phyloP scores from a whole-genome alignment of 2,329 filamentous ascomycete genomes.

The Metarhizium album region DNA sequence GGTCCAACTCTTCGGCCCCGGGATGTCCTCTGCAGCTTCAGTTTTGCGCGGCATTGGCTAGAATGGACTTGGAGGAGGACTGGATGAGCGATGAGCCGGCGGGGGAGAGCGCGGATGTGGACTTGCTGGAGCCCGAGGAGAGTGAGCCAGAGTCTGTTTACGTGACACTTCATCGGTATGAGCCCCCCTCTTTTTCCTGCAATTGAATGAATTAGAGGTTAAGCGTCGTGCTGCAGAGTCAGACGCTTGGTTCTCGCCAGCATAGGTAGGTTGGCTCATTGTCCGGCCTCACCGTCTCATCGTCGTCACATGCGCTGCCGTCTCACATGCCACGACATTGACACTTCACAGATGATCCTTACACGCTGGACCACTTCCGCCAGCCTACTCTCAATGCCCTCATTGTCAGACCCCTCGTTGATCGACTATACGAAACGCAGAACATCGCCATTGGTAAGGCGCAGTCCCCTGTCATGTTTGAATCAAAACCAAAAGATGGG shows the following conservation, averaged over 20 bases:
- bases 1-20: neutral
- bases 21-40: neutral
- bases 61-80: constrained; percentile 3
- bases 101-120: neutral
- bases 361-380: constrained; percentile 49
- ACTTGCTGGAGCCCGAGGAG: neutral
- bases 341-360: constrained; percentile 27
- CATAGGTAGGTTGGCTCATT: constrained; percentile 10
- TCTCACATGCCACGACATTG: neutral
- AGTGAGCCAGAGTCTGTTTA: constrained; percentile 3
- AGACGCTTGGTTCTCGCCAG: constrained; percentile 10
- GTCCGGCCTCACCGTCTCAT: neutral
- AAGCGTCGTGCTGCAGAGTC: neutral
- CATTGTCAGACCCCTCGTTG: constrained; percentile 57
- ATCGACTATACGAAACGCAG: constrained; percentile 52
- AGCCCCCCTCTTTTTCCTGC: neutral
- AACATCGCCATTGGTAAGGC: constrained; percentile 49
- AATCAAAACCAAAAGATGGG: too few relatives aligned
- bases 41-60: neutral
- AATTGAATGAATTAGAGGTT: neutral
- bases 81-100: constrained; percentile 3
- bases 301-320: neutral
- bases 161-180: constrained; percentile 8
- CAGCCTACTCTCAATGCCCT: constrained; percentile 57
- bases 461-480: too few relatives aligned